Evolutionary conservation across 176 grass and related monocot species (phyloP).

Genomic region (Musa schizocarpa): DNA sequence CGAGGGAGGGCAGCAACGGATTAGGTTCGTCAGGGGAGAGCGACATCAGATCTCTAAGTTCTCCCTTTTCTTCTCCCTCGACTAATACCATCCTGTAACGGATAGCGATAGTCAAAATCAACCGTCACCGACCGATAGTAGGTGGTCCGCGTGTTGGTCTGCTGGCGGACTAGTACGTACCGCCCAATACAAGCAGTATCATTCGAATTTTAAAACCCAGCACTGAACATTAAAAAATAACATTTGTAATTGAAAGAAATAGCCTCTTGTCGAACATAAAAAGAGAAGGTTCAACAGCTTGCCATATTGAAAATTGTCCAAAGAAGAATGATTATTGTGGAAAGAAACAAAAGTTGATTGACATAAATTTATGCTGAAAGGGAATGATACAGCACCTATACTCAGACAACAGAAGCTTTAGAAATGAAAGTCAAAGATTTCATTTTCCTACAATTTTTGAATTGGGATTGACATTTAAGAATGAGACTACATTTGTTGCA

Average conservation of each 20-base stretch:
- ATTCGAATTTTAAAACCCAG: no score
- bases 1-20: no score
- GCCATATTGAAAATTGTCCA: neutral
- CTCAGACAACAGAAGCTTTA: neutral
- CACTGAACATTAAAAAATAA: neutral
- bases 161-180: no score
- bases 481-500: neutral
- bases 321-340: neutral
- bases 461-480: neutral
- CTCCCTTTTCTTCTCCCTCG: no score
- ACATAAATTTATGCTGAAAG: neutral
- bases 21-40: no score
- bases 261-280: neutral
- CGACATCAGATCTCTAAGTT: no score
- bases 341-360: neutral
- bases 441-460: neutral
- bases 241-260: neutral
- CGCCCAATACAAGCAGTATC: no score
- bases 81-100: no score
- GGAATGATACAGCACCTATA: neutral
- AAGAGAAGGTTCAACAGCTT: neutral
- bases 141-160: no score
- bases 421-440: neutral
- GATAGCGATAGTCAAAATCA: no score
- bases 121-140: no score